Evolutionary conservation across 1,139 yeast species (phyloP).

Genomic region (Kodamaea ohmeri): DNA sequence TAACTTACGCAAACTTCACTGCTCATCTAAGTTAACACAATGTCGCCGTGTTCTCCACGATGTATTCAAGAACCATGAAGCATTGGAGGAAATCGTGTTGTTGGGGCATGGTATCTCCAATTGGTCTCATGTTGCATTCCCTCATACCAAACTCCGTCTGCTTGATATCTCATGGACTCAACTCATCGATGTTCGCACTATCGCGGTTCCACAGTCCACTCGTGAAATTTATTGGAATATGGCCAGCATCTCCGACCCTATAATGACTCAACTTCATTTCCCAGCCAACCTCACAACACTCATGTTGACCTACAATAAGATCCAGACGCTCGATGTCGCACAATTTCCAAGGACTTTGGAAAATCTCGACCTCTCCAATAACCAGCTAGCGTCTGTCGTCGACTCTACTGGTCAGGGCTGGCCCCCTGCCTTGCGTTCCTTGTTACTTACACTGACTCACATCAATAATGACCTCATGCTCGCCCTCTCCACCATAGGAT

Average conservation of each 20-base stretch:
- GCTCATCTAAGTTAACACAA: conserved; percentile 23
- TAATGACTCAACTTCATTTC: conserved; percentile 16
- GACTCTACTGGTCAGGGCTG: conserved; percentile 22
- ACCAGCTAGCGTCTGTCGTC: conserved; percentile 17
- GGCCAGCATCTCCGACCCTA: conserved; percentile 22
- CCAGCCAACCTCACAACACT: conserved; percentile 27
- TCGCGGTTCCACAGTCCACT: conserved; percentile 22
- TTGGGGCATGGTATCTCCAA: conserved; percentile 32
- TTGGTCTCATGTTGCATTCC: conserved; percentile 28
- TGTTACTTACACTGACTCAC: conserved; percentile 26
- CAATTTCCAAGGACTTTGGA: conserved; percentile 27
- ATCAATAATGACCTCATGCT: conserved; percentile 21
- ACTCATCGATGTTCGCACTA: conserved; percentile 14
- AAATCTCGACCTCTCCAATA: conserved; percentile 30
- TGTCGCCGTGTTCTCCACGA: conserved; percentile 8
- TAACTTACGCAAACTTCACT: conserved; percentile 32
- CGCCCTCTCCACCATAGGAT: conserved; percentile 18
- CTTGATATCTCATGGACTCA: conserved; percentile 39
- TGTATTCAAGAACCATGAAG: conserved; percentile 12
- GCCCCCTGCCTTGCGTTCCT: conserved; percentile 27
- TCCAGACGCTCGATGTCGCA: conserved; percentile 22
- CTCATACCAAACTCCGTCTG: conserved; percentile 19
- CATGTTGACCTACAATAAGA: conserved; percentile 35
- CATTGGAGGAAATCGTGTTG: conserved; percentile 26
- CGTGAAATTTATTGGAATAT: conserved; percentile 32